Evolutionary conservation across 345 rosid genomes (phyloP).

Genomic region (Rhizophora apiculata): DNA sequence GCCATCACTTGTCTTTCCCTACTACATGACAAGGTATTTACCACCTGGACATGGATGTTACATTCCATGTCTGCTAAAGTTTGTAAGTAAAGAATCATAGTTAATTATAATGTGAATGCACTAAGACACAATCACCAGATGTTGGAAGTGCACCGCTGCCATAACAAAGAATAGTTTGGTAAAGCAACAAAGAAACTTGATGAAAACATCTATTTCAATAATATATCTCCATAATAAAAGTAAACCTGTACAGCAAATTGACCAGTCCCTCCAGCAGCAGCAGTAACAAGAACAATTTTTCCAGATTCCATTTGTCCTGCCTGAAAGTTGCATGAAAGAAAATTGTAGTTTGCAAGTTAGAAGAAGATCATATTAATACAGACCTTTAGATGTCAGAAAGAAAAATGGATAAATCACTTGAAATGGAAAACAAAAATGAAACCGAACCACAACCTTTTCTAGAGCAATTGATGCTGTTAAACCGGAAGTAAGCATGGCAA

Average conservation of each 20-base stretch:
- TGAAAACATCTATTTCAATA: constrained; percentile 6
- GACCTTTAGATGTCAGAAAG: background rate
- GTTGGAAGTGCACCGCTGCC: too few species aligned
- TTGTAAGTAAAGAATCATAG: too few species aligned
- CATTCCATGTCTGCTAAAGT: background rate
- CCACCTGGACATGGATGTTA: background rate
- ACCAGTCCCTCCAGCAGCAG: constrained; percentile 98
- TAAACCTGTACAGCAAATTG: constrained; percentile 96
- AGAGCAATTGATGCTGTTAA: constrained; percentile 90
- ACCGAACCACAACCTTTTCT: constrained; percentile 55
- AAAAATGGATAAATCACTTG: background rate
- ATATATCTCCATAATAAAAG: constrained; percentile 9
- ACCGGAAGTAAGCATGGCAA: constrained; percentile 99
- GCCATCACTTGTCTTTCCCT: background rate
- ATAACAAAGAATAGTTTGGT: background rate
- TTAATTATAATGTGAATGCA: too few species aligned
- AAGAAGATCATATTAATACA: background rate
- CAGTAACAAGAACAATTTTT: constrained; percentile 82
- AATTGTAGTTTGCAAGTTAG: constrained; percentile 13
- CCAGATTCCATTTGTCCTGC: constrained; percentile 84
- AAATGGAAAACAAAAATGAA: background rate
- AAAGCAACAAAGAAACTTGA: background rate
- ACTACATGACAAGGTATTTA: background rate
- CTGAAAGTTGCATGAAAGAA: constrained; percentile 37
- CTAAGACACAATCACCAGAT: too few species aligned